Percentiles rank a stretch among this genome's conserved stretches.
These are phyloP conservation scores for Botryosphaeria dothidea DNA, from an alignment of 2,329 filamentous ascomycete genomes.

Conservation along the genomic window DNA sequence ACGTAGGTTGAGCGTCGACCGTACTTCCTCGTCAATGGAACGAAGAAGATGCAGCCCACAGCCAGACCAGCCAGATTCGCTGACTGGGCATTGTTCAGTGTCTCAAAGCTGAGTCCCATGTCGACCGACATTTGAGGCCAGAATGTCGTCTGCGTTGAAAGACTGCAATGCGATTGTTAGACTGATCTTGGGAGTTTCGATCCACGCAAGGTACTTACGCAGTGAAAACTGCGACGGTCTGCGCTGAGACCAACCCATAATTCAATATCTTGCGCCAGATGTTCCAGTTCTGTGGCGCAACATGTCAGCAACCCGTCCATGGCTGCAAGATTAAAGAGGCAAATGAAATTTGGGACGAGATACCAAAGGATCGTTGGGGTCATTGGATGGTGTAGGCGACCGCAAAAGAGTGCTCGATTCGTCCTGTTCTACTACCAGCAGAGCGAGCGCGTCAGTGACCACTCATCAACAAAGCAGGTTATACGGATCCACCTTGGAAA, in stretches of 20 bases:
- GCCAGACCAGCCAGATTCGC: conserved; percentile 44
- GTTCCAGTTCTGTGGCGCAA: background rate
- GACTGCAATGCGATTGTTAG: background rate
- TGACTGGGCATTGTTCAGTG: conserved; percentile 49
- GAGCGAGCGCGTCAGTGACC: background rate
- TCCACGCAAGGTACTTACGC: background rate
- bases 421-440: background rate
- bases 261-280: background rate
- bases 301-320: background rate
- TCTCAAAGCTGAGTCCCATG: background rate
- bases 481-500: background rate
- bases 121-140: conserved; percentile 43
- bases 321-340: background rate
- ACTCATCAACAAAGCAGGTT: too few relatives aligned
- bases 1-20: conserved; percentile 51
- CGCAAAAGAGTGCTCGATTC: background rate
- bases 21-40: conserved; percentile 50
- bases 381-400: background rate
- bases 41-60: conserved; percentile 45
- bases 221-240: background rate
- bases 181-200: background rate
- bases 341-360: background rate
- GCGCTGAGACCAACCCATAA: background rate
- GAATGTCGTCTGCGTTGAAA: background rate
- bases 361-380: background rate